These are phyloP conservation scores for Tolypocladium tundrense DNA, from an alignment of 2,329 filamentous ascomycete species.

Conservation along the genomic window DNA sequence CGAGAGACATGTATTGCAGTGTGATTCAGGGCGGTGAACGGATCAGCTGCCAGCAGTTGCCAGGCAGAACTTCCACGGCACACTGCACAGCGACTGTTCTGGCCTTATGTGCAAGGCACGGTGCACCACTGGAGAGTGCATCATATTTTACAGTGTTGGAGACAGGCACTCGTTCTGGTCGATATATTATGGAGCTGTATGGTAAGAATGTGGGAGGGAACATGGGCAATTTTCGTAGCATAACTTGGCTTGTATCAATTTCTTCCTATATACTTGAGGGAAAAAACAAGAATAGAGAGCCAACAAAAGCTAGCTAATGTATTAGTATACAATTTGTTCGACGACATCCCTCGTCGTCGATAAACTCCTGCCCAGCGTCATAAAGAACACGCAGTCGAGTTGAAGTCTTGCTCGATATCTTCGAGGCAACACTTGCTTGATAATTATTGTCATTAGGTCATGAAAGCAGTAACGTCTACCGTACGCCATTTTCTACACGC, in stretches of 20 bases:
- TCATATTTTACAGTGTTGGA: neutral
- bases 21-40: neutral
- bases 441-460: conserved; percentile 17
- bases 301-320: neutral
- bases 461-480: conserved; percentile 8
- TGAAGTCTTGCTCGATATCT: neutral
- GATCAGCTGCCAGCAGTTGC: neutral
- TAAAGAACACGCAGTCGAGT: neutral
- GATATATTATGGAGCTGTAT: neutral
- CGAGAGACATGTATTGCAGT: neutral
- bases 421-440: neutral
- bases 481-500: conserved; percentile 3
- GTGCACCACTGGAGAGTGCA: too few relatives aligned
- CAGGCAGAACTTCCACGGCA: neutral
- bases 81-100: neutral
- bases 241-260: neutral
- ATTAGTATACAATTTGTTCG: neutral
- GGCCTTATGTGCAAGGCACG: neutral
- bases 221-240: too few relatives aligned
- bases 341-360: neutral
- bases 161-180: neutral
- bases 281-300: neutral
- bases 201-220: neutral
- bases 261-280: neutral
- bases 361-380: neutral